Conservation (phyloP, 352 stramenopile species). For the Phytophthora europaea region DNA sequence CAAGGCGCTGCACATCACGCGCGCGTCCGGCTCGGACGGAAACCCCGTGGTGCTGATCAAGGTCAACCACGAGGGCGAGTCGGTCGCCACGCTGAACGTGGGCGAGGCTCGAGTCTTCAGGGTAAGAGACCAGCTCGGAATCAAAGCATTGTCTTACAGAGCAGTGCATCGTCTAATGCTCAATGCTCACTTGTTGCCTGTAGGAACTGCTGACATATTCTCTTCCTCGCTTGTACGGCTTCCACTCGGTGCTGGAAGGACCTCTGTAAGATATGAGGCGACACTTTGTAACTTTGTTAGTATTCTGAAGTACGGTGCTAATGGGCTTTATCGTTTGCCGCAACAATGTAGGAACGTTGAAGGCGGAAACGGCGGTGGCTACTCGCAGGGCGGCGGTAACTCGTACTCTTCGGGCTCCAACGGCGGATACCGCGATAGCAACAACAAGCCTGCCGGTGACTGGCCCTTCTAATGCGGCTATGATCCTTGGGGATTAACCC, state of each 20-base stretch:
- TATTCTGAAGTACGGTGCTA: too few relatives aligned
- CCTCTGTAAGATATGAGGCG: slow-evolving; percentile 54
- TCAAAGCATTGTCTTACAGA: not conserved
- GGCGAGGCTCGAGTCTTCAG: slow-evolving; percentile 74
- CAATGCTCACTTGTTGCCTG: not conserved
- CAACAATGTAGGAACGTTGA: slow-evolving; percentile 57
- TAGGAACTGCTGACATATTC: slow-evolving; percentile 85
- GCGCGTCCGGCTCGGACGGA: slow-evolving; percentile 50
- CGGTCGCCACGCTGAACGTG: slow-evolving; percentile 66
- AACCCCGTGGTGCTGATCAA: slow-evolving; percentile 70
- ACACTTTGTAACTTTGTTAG: too few relatives aligned
- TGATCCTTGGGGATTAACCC: not conserved
- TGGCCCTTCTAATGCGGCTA: slow-evolving; percentile 72
- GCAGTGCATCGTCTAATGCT: not conserved
- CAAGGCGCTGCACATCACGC: slow-evolving; percentile 61
- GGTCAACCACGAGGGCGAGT: slow-evolving; percentile 59
- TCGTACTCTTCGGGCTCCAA: slow-evolving; percentile 44
- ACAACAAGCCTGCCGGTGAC: slow-evolving; percentile 64
- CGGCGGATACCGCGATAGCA: slow-evolving; percentile 43
- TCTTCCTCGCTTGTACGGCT: slow-evolving; percentile 79
- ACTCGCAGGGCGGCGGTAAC: slow-evolving; percentile 36
- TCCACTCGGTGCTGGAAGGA: slow-evolving; percentile 81
- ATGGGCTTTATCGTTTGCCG: not conserved
- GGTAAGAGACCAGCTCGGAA: slow-evolving; percentile 19
- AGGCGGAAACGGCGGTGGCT: slow-evolving; percentile 34